These are phyloP conservation scores for Camelina neglecta DNA, from an alignment of 345 rosid species.

Conservation along the genomic window DNA sequence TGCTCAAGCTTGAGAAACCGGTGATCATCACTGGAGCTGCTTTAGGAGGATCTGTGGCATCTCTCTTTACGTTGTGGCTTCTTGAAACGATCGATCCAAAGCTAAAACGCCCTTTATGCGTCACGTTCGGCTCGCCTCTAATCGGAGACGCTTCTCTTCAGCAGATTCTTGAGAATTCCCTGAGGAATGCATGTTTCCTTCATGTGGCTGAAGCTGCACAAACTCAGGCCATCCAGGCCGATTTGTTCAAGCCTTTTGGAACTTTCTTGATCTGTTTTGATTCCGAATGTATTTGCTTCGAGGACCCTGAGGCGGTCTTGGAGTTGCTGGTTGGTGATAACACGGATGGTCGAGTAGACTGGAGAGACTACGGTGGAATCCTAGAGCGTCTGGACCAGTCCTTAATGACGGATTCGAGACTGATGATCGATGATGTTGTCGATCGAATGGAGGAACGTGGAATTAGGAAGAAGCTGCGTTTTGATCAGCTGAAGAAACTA, in stretches of 20 bases:
- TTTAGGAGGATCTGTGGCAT: constrained; percentile 74
- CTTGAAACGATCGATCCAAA: constrained; percentile 43
- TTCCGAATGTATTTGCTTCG: constrained; percentile 50
- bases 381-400: constrained; percentile 21
- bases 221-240: not conserved
- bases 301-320: constrained; percentile 52
- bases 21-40: constrained; percentile 62
- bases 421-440: constrained; percentile 27
- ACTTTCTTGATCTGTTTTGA: constrained; percentile 54
- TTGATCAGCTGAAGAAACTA: constrained; percentile 46
- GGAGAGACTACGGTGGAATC: constrained; percentile 29
- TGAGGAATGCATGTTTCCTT: constrained; percentile 60
- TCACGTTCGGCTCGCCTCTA: constrained; percentile 75
- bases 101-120: constrained; percentile 54
- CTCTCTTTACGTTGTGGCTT: constrained; percentile 71
- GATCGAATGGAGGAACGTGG: constrained; percentile 31
- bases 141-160: constrained; percentile 53
- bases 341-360: not conserved
- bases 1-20: not conserved
- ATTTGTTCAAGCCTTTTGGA: constrained; percentile 60
- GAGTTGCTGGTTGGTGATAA: constrained; percentile 29
- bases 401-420: not conserved
- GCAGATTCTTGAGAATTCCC: constrained; percentile 43
- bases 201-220: constrained; percentile 41
- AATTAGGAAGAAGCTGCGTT: constrained; percentile 31